These are phyloP conservation scores for Carex scoparia DNA, from an alignment of 176 grass and related monocot species.

Conservation along the genomic window DNA sequence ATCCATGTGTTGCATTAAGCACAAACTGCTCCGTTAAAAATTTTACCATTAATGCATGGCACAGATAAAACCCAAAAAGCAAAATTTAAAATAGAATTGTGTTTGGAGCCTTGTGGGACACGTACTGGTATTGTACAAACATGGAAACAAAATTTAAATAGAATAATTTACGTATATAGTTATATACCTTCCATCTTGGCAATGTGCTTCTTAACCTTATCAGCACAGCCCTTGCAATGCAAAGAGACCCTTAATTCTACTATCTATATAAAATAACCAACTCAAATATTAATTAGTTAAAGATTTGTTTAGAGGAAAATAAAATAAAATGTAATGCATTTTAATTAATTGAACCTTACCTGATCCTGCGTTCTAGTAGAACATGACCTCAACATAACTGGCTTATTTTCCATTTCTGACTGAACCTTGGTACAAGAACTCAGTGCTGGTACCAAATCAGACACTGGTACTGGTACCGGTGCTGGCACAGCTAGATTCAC, in stretches of 20 bases:
- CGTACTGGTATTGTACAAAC: not conserved
- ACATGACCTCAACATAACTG: conserved; percentile 28
- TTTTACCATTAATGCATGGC: too few species aligned
- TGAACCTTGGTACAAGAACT: not conserved
- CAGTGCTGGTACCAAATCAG: not conserved
- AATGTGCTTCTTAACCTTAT: conserved; percentile 86
- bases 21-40: too few species aligned
- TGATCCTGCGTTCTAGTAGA: conserved; percentile 41
- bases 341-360: conserved; percentile 7
- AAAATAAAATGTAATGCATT: too few species aligned
- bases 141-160: not conserved
- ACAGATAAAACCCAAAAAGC: too few species aligned
- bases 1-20: too few species aligned
- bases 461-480: not conserved
- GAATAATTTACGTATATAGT: not conserved
- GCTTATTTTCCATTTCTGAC: conserved; percentile 10
- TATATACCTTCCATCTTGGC: conserved; percentile 67
- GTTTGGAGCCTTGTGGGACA: not conserved
- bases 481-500: not conserved
- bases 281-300: not conserved
- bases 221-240: conserved; percentile 88
- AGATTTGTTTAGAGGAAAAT: not conserved
- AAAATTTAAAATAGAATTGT: not conserved
- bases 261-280: conserved; percentile 31
- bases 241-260: conserved; percentile 64